Evolutionary conservation across 768 basidiomycete species (phyloP).

Genomic region (Lactifluus volemus): DNA sequence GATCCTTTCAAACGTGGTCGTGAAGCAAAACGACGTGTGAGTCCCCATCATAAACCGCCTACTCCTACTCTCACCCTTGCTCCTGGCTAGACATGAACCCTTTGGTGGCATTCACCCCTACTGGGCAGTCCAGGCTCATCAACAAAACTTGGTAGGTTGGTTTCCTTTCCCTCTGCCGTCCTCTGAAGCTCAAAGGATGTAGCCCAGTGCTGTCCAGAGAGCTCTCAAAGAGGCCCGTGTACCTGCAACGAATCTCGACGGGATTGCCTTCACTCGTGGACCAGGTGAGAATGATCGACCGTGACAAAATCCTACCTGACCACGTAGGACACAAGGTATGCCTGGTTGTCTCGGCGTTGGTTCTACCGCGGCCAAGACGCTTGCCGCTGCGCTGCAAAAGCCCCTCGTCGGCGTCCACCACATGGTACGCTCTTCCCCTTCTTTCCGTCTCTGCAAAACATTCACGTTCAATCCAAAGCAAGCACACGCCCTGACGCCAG

Average conservation of each 20-base stretch:
- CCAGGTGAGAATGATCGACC: constrained; percentile 41
- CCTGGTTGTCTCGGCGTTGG: constrained; percentile 73
- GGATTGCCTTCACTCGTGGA: constrained; percentile 86
- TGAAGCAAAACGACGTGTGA: constrained; percentile 67
- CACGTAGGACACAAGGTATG: constrained; percentile 43
- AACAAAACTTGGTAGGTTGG: constrained; percentile 56
- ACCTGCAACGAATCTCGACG: constrained; percentile 58
- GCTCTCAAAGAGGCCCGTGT: constrained; percentile 63
- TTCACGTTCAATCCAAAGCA: constrained; percentile 41
- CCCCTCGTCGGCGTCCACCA: constrained; percentile 90
- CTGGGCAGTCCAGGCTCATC: constrained; percentile 71
- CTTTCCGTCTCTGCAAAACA: constrained; percentile 2
- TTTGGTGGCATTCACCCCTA: constrained; percentile 73
- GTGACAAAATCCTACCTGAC: neutral
- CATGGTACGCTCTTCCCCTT: constrained; percentile 51
- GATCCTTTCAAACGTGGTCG: constrained; percentile 78
- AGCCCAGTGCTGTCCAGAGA: constrained; percentile 66
- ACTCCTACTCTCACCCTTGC: neutral
- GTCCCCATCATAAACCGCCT: constrained; percentile 18
- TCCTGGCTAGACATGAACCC: constrained; percentile 39
- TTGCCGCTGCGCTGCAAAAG: constrained; percentile 70
- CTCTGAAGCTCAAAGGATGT: neutral
- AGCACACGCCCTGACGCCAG: constrained; percentile 60
- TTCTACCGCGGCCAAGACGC: constrained; percentile 73
- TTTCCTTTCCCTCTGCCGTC: constrained; percentile 1